A percentile compares a stretch with the other conserved stretches of the same genome.
These are phyloP conservation scores for Spathaspora jeffriesii DNA, from an alignment of 1,139 yeast genomes.

Conservation along the genomic window DNA sequence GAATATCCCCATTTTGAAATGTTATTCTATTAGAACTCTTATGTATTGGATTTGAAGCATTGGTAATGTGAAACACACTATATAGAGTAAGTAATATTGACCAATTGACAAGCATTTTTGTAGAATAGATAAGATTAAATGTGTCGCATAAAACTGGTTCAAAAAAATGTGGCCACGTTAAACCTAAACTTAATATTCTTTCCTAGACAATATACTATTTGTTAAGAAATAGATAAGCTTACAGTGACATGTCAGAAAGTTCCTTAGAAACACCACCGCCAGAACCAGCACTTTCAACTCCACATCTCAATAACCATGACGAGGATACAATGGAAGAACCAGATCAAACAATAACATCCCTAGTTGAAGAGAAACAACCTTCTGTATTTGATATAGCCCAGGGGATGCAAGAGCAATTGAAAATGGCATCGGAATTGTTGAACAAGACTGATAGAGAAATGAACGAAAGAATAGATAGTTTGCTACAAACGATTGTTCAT, in stretches of 20 bases:
- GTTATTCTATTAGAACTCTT: conserved; percentile 15
- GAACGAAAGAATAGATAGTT: conserved; percentile 24
- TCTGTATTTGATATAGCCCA: conserved; percentile 56
- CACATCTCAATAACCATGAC: conserved; percentile 14
- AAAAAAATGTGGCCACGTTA: not conserved
- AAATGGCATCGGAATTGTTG: conserved; percentile 27
- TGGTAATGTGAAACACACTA: not conserved
- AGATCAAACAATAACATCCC: conserved; percentile 5
- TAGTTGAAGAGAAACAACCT: conserved; percentile 17
- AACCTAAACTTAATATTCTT: not conserved
- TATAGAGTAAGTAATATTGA: conserved; percentile 2
- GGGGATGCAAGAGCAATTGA: conserved; percentile 44
- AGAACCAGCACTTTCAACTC: conserved; percentile 18
- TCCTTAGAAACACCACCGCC: conserved; percentile 10
- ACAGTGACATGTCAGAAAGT: conserved; percentile 8
- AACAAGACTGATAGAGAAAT: conserved; percentile 32
- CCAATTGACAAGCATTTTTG: conserved; percentile 3
- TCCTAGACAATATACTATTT: not conserved
- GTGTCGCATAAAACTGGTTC: not conserved
- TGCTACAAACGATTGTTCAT: conserved; percentile 20
- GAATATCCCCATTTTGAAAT: conserved; percentile 15
- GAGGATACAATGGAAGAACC: not conserved
- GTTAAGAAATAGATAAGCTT: not conserved
- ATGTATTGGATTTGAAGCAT: not conserved
- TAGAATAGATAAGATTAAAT: not conserved